Conservation (phyloP, 768 basidiomycete genomes). For the Tricholoma sp. region DNA sequence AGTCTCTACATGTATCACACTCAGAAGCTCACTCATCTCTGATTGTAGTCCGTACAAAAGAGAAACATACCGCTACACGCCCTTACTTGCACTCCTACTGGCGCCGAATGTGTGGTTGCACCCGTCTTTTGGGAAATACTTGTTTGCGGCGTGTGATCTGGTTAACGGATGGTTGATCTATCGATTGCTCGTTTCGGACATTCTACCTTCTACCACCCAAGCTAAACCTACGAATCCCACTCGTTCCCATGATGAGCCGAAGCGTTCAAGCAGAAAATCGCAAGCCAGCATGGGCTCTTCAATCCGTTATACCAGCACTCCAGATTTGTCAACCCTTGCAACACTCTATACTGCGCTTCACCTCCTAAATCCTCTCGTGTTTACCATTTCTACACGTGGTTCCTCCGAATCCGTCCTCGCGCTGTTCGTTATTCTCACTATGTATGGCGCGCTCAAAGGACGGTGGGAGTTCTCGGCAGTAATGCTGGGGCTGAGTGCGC, state of each 20-base stretch:
- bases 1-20: conserved; percentile 1
- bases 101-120: conserved; percentile 79
- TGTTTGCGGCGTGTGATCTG: conserved; percentile 84
- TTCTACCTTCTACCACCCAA: conserved; percentile 30
- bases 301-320: background rate
- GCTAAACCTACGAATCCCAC: conserved; percentile 4
- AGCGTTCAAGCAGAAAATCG: background rate
- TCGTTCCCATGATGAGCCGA: background rate
- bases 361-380: conserved; percentile 90
- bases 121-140: conserved; percentile 84
- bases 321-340: conserved; percentile 25
- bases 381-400: conserved; percentile 95
- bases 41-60: conserved; percentile 78
- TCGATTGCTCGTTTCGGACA: conserved; percentile 45
- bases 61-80: conserved; percentile 95
- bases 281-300: background rate
- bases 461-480: conserved; percentile 66
- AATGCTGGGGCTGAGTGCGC: conserved; percentile 75
- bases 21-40: conserved; percentile 4
- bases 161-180: conserved; percentile 73
- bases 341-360: conserved; percentile 64
- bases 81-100: conserved; percentile 78
- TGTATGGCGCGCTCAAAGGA: conserved; percentile 53
- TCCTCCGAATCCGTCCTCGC: conserved; percentile 90
- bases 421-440: conserved; percentile 66